Conservation (phyloP, 257 asterid species). For the Cinchona pubescens region DNA sequence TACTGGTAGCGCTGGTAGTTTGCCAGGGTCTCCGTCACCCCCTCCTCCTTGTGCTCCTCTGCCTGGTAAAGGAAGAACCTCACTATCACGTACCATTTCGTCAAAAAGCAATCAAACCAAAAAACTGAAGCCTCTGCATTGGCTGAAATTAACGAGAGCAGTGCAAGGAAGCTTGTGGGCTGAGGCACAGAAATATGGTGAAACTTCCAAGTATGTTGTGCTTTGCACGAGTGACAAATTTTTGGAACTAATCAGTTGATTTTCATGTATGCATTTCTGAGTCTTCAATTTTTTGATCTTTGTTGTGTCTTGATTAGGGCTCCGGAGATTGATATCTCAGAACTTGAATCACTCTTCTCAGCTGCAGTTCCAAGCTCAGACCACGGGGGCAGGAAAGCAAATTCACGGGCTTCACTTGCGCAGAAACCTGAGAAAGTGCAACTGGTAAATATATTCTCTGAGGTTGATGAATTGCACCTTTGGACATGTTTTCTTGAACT, state of each 20-base stretch:
- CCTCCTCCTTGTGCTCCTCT: constrained; percentile 78
- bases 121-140: constrained; percentile 88
- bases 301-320: constrained; percentile 51
- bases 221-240: constrained; percentile 12
- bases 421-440: constrained; percentile 85
- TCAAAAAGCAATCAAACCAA: constrained; percentile 58
- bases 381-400: constrained; percentile 55
- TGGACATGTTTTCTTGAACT: neutral
- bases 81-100: constrained; percentile 50
- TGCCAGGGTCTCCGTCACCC: constrained; percentile 59
- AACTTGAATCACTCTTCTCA: constrained; percentile 90
- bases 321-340: constrained; percentile 88
- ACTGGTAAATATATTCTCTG: constrained; percentile 49
- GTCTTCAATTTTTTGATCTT: neutral
- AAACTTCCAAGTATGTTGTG: constrained; percentile 67
- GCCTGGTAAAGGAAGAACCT: constrained; percentile 58
- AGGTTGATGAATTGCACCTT: neutral
- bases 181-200: constrained; percentile 79
- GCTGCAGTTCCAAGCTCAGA: constrained; percentile 70
- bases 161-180: constrained; percentile 99
- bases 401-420: constrained; percentile 57
- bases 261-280: neutral
- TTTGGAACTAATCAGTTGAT: constrained; percentile 6
- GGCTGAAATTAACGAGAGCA: constrained; percentile 88
- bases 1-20: constrained; percentile 19